Percentiles rank a stretch among this genome's conserved stretches.
Evolutionary conservation across 495 filamentous ascomycete species (phyloP).

Genomic region (Neurospora sp.): DNA sequence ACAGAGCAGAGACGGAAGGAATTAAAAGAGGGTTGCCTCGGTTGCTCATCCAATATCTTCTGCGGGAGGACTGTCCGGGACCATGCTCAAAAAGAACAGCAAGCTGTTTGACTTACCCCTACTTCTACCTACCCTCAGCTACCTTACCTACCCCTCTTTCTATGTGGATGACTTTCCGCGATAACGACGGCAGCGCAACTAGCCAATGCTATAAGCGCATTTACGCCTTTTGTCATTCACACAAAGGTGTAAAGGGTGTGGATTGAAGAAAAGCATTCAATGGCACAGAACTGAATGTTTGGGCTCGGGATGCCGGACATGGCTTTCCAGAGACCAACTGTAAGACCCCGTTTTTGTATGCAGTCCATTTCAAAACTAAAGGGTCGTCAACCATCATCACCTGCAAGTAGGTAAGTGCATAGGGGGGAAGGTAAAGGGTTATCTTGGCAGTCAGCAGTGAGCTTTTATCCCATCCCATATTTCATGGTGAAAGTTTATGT

Average conservation of each 20-base stretch:
- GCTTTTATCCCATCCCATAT: not conserved
- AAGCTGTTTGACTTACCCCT: not conserved
- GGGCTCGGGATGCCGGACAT: not conserved
- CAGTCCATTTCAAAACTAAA: not conserved
- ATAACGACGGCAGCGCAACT: not conserved
- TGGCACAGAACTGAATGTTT: not conserved
- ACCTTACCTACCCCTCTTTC: not conserved
- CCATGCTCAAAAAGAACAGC: not conserved
- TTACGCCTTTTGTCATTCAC: not conserved
- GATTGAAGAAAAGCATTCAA: not conserved
- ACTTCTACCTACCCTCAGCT: not conserved
- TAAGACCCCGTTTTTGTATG: not conserved
- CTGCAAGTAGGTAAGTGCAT: not conserved
- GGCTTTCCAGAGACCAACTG: not conserved
- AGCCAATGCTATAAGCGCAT: not conserved
- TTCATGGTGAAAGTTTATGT: not conserved
- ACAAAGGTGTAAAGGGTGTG: not conserved
- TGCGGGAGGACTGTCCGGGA: not conserved
- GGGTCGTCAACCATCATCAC: not conserved
- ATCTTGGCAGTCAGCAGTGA: not conserved
- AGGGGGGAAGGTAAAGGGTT: not conserved
- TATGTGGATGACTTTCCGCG: not conserved
- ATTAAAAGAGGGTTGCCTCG: not conserved
- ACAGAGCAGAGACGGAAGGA: not conserved
- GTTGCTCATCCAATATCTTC: not conserved